Percentiles rank a stretch among this genome's conserved stretches.
phyloP scores from a whole-genome alignment of 2,329 filamentous ascomycete species.

The Diaporthe sp. region DNA sequence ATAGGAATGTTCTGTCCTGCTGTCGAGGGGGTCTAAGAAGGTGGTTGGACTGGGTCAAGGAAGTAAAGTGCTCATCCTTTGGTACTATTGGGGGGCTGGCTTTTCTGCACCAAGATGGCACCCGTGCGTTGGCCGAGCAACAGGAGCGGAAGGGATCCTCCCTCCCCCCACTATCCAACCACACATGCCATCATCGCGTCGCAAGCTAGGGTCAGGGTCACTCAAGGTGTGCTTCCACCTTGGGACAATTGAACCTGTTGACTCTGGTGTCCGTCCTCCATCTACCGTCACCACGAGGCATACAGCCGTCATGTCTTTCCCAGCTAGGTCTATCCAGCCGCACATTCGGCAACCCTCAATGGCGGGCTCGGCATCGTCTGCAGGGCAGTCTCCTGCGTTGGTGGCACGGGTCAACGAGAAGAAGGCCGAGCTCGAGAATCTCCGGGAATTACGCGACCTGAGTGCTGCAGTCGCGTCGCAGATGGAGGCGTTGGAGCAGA shows the following conservation, averaged over 20 bases:
- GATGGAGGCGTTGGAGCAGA: conserved; percentile 86
- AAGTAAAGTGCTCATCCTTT: conserved; percentile 21
- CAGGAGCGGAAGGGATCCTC: neutral
- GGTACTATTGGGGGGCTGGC: conserved; percentile 33
- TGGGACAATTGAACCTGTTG: neutral
- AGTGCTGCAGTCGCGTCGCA: conserved; percentile 84
- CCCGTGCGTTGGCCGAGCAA: conserved; percentile 22
- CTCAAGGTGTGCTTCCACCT: neutral
- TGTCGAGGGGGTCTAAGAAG: conserved; percentile 21
- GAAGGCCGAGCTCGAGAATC: conserved; percentile 83
- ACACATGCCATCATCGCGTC: conserved; percentile 16
- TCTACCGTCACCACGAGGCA: neutral
- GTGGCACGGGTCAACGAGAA: conserved; percentile 87
- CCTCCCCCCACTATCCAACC: neutral
- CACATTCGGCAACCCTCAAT: conserved; percentile 76
- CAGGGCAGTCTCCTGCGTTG: conserved; percentile 77
- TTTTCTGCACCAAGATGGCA: conserved; percentile 32
- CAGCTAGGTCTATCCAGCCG: conserved; percentile 67
- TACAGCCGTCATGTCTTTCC: conserved; percentile 66
- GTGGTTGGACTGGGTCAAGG: conserved; percentile 27
- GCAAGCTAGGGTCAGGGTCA: conserved; percentile 21
- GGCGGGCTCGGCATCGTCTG: conserved; percentile 56
- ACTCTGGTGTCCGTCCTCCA: neutral
- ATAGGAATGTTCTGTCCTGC: conserved; percentile 37
- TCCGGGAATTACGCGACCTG: conserved; percentile 83